Evolutionary conservation across 192 early-diverging fungal species (phyloP).

Genomic region (Gaertneriomyces semiglobifer): DNA sequence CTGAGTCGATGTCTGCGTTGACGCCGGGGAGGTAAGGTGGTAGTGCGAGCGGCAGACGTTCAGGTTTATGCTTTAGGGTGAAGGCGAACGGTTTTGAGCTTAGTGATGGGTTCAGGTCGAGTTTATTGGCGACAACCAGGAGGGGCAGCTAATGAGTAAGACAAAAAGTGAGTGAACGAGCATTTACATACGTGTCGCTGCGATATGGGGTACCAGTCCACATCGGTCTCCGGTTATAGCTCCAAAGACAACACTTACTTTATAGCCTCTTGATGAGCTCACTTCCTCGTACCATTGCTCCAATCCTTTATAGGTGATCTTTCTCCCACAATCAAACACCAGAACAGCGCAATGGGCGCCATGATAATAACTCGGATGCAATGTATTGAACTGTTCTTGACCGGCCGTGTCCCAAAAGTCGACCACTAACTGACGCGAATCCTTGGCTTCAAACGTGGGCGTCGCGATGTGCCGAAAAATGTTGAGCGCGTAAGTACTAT

Average conservation of each 20-base stretch:
- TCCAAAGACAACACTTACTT: background rate
- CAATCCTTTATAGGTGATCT: slow-evolving; percentile 62
- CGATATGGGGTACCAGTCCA: background rate
- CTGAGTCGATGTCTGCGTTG: slow-evolving; percentile 6
- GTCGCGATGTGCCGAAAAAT: slow-evolving; percentile 46
- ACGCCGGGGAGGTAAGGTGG: slow-evolving; percentile 21
- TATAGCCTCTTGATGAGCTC: slow-evolving; percentile 27
- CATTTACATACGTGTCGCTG: background rate
- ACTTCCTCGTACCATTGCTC: slow-evolving; percentile 59
- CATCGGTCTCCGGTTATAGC: too few species aligned
- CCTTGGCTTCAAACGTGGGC: slow-evolving; percentile 28
- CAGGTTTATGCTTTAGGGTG: slow-evolving; percentile 14
- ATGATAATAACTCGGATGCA: slow-evolving; percentile 59
- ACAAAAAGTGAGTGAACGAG: too few species aligned
- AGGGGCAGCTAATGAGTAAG: slow-evolving; percentile 40
- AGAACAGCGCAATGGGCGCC: slow-evolving; percentile 49
- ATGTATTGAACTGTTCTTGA: slow-evolving; percentile 55
- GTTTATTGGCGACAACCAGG: slow-evolving; percentile 60
- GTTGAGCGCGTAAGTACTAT: slow-evolving; percentile 56
- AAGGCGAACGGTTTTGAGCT: slow-evolving; percentile 53
- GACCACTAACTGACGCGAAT: slow-evolving; percentile 31
- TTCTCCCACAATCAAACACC: slow-evolving; percentile 59
- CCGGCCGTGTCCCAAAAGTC: slow-evolving; percentile 64
- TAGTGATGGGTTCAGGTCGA: slow-evolving; percentile 55
- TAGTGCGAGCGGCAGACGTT: background rate